A percentile compares a stretch with the other conserved stretches of the same genome.
Conservation (phyloP, 2,329 filamentous ascomycete genomes). For the Davidsoniella virescens region DNA sequence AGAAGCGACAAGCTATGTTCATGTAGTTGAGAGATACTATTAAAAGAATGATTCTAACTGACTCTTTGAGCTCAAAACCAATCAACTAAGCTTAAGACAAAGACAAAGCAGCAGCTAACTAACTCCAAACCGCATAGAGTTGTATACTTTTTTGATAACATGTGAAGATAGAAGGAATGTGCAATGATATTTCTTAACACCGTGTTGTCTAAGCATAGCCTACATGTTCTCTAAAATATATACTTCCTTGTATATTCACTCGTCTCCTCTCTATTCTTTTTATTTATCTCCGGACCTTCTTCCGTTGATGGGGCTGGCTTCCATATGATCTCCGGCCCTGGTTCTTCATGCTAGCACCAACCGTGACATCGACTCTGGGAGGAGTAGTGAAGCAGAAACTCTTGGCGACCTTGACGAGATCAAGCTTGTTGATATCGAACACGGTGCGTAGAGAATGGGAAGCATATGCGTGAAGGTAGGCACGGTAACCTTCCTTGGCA, state of each 20-base stretch:
- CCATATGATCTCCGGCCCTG: conserved; percentile 58
- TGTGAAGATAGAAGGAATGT: conserved; percentile 1
- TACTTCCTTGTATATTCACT: not conserved
- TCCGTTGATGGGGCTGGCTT: conserved; percentile 50
- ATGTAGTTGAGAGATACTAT: not conserved
- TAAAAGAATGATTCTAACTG: not conserved
- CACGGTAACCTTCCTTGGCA: conserved; percentile 63
- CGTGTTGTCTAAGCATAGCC: not conserved
- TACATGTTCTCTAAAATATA: not conserved
- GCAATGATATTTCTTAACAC: not conserved
- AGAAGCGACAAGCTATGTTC: too few species aligned
- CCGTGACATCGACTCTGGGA: conserved; percentile 64
- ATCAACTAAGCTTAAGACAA: not conserved
- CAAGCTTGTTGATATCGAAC: conserved; percentile 72
- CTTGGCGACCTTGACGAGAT: conserved; percentile 70
- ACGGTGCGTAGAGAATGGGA: conserved; percentile 42
- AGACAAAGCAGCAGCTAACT: conserved; percentile 7
- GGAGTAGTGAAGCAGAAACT: conserved; percentile 66
- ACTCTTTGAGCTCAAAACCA: not conserved
- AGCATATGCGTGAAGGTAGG: conserved; percentile 89
- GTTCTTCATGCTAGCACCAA: conserved; percentile 67
- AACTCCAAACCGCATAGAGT: conserved; percentile 7
- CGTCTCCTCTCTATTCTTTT: not conserved
- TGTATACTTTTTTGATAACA: conserved; percentile 7
- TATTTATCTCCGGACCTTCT: conserved; percentile 22